Evolutionary conservation across 352 stramenopile species (phyloP), one percentile per base, ranked within the genome.

Genomic region (Phytophthora ohioensis): DNA sequence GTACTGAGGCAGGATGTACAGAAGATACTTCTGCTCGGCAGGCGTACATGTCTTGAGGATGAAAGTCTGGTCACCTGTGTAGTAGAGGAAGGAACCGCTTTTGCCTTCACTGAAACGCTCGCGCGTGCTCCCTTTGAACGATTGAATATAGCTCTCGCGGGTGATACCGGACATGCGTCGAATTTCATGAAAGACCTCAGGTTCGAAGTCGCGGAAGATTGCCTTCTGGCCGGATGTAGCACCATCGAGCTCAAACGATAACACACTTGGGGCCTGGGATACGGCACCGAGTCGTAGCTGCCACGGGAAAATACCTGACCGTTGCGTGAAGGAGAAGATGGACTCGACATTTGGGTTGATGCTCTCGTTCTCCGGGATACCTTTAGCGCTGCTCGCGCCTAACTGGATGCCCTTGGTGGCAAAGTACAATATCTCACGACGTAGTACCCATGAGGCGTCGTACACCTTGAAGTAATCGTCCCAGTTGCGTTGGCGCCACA

Each of bases 71-170:
- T 97, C 90, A 42, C 88, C 87, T 2, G 91, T 96, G 78, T 94
- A 97, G 60, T 96, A 97, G 41, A 97, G 78, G 60, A 96, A 97
- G 8, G 90, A 93, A 10, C 91, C 91, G 52, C 86, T 95, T 77
- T 97, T 97, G 68, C 90, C 90, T 76, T 96, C 88, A 41, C 87
- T 95, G 62, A 96, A 96, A n/a, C 88, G 81, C 60, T 97, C 90
- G 36, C 90, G 87, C 4, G 90, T 95, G 43, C 87, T 88, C 0
- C 85, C 88, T 1, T 80, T 74, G 48, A 97, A 95, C 10, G 88
- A 95, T 60, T 88, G 75, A 45, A 92, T 83, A 51, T 95, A 94
- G 48, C 70, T 84, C 41, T 92, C 83, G 41, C 82, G 79, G 0
- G 84, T 85, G 58, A 97, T 97, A 17, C 84, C 87, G 8, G 88